Evolutionary conservation across 129 eudicot species (phyloP).

Genomic region (Arctium lappa): DNA sequence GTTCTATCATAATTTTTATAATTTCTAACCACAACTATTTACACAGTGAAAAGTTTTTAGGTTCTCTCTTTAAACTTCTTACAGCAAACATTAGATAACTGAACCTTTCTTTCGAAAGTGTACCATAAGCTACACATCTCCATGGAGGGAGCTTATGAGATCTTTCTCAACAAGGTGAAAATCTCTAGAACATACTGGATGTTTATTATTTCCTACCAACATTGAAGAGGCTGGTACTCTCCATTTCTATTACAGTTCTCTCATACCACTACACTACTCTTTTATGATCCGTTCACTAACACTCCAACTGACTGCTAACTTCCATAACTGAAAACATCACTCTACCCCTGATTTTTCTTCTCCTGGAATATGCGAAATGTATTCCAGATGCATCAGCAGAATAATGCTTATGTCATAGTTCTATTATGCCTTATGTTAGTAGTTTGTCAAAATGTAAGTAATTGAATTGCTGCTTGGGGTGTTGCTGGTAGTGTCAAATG

Average conservation of each 20-base stretch:
- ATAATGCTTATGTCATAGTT: slow-evolving; percentile 7
- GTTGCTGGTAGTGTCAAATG: neutral
- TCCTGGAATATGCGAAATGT: neutral
- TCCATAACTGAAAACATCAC: neutral
- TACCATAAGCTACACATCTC: neutral
- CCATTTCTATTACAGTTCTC: neutral
- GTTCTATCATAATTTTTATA: neutral
- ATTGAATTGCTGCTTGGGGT: neutral
- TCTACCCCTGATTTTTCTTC: neutral
- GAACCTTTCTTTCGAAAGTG: neutral
- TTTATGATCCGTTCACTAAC: neutral
- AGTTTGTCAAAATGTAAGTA: neutral
- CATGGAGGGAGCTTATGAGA: neutral
- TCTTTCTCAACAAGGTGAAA: neutral
- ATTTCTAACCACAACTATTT: neutral
- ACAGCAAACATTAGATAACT: neutral
- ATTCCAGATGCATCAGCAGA: neutral
- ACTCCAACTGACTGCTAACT: neutral
- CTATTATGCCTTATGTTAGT: neutral
- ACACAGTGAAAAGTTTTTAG: neutral
- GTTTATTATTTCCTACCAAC: neutral
- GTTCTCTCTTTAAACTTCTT: neutral
- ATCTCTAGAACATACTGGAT: neutral
- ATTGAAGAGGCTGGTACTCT: neutral
- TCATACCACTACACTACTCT: neutral